Conservation (phyloP, 73 alveolate species). For the Paramecium tetraurelia region DNA sequence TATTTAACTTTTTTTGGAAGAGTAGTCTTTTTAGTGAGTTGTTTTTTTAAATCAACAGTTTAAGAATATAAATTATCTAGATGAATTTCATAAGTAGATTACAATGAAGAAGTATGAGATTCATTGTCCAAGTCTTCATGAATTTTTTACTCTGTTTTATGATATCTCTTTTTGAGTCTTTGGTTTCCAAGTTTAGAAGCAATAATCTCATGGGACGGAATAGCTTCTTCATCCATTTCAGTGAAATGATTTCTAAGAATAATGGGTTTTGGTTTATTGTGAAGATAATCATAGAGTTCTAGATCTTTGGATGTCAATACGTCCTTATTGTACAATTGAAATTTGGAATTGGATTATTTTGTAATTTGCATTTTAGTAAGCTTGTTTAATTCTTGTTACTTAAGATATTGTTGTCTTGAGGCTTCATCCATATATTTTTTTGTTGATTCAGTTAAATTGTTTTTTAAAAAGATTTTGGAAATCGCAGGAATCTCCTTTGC, state of each 20-base stretch:
- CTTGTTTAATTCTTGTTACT: neutral
- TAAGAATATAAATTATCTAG: slow-evolving; percentile 32
- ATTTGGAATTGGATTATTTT: neutral
- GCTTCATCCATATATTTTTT: neutral
- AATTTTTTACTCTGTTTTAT: neutral
- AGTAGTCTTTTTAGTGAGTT: neutral
- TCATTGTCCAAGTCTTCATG: neutral
- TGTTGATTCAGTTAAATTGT: neutral
- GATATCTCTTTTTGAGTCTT: neutral
- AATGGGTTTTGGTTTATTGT: slow-evolving; percentile 3
- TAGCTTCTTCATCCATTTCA: neutral
- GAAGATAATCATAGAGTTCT: neutral
- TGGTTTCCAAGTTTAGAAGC: neutral
- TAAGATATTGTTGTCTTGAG: neutral
- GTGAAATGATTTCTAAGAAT: neutral
- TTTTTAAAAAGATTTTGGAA: neutral
- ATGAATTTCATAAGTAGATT: slow-evolving; percentile 30
- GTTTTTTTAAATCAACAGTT: neutral
- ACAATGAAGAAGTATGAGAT: slow-evolving; percentile 39
- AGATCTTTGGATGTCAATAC: slow-evolving; percentile 9
- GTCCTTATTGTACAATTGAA: neutral
- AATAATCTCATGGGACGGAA: neutral
- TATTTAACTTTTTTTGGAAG: slow-evolving; percentile 8
- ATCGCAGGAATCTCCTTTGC: neutral
- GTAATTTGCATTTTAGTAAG: neutral